Base-by-base conservation (phyloP, 257 asterid species). In the Solanum dulcamara region DNA sequence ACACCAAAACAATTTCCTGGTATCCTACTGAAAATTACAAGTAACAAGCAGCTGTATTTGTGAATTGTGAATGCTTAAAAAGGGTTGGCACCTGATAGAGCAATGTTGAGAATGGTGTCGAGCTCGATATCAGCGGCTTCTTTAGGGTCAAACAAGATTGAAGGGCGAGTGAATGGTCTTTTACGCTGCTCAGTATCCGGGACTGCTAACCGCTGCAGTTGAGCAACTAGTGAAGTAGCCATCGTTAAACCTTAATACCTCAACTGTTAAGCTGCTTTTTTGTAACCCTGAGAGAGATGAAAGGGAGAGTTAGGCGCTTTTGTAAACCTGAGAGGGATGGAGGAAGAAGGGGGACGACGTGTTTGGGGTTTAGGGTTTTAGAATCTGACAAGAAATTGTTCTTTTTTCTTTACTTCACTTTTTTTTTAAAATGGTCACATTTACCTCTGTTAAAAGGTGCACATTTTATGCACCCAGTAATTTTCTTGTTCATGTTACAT, bases 51-150 rank as follows among this genome's bases (percentile, higher is more conserved):
- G 53, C 13, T 59, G 30, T 53, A n/a, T n/a, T n/a, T n/a, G n/a
- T n/a, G n/a, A n/a, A n/a, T 35, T 11, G 22, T 83, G 7, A 62
- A 59, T 62, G 57, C 26, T 28, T 83, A 38, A 42, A 44, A 32
- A 13, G 62, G 85, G 8, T 22, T 13, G 66, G 32, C 86, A 96
- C 99, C 99, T 35, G 94, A 64, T 4, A 91, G 83, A 53, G 98
- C 97, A 55, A 88, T 74, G 83, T 32, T 57, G 89, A 84, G 81
- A 75, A 95, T 91, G 55, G 95, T 85, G 42, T 95, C 98, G 68
- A 92, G 70, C 90, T 90, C 96, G 20, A 92, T 86, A 85, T 95
- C 99, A 1, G 99, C 98, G 33, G 99, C 99, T 55, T 88, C 87
- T 89, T 92, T 94, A 46, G 94, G 95, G 85, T 92, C 93, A 88